Evolutionary conservation across 805 yeast genomes (phyloP).

Genomic region (Nakazawaea peltata): DNA sequence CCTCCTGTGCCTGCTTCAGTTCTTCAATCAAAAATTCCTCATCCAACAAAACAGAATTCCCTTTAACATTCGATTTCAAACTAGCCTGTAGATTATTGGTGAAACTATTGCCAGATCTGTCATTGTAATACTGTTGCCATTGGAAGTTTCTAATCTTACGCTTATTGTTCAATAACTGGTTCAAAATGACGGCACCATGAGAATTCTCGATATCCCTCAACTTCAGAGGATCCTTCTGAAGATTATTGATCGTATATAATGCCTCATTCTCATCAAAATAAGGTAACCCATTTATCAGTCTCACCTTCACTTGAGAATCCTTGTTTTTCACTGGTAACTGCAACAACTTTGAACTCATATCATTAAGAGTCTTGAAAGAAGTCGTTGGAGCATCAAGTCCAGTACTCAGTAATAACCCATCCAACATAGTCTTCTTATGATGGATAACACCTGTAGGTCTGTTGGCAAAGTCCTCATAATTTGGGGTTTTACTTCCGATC

Average conservation of each 20-base stretch:
- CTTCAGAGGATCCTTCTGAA: conserved; percentile 23
- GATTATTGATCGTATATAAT: conserved; percentile 11
- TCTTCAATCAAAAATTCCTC: conserved; percentile 8
- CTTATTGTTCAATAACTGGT: conserved; percentile 33
- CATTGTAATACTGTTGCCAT: conserved; percentile 42
- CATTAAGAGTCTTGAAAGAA: conserved; percentile 15
- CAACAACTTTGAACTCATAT: conserved; percentile 16
- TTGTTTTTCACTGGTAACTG: conserved; percentile 18
- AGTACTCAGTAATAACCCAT: conserved; percentile 11
- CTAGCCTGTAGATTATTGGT: conserved; percentile 7
- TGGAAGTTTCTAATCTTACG: conserved; percentile 33
- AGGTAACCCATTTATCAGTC: conserved; percentile 34
- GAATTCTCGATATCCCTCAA: conserved; percentile 39
- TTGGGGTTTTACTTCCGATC: conserved; percentile 20
- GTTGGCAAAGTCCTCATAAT: conserved; percentile 23
- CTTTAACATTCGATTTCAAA: conserved; percentile 23
- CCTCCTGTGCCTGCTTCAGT: conserved; percentile 1
- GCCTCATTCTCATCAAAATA: conserved; percentile 25
- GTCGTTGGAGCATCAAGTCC: conserved; percentile 10
- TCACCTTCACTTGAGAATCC: conserved; percentile 11
- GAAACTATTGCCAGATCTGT: conserved; percentile 26
- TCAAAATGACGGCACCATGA: conserved; percentile 40
- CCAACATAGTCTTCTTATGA: conserved; percentile 12
- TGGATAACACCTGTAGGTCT: conserved; percentile 8
- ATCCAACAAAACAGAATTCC: conserved; percentile 4